Conservation (phyloP, 805 yeast species). For the Schwanniomyces sp. region DNA sequence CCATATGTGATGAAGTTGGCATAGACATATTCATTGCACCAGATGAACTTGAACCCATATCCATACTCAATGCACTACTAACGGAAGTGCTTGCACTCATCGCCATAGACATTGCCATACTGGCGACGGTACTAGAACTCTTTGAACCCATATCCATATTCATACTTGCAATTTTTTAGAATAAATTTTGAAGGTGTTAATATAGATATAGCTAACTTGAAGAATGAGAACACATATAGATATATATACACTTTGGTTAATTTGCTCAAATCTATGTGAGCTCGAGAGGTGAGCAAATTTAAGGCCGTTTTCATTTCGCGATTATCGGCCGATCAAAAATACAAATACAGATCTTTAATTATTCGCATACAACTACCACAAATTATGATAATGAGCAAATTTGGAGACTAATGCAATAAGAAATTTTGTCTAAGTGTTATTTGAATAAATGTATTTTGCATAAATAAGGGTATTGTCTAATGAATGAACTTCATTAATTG, state of each 20-base stretch:
- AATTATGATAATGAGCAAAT: background rate
- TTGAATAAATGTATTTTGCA: background rate
- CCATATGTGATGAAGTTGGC: slow-evolving; percentile 1
- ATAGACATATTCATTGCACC: slow-evolving; percentile 3
- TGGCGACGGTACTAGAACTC: background rate
- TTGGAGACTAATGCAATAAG: background rate
- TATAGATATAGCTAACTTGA: background rate
- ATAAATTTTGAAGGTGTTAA: slow-evolving; percentile 31
- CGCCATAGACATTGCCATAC: slow-evolving; percentile 11
- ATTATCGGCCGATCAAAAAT: background rate
- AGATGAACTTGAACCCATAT: slow-evolving; percentile 7
- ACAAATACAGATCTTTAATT: background rate
- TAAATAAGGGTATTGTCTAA: background rate
- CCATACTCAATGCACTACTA: slow-evolving; percentile 8
- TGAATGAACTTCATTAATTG: background rate
- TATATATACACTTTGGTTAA: slow-evolving; percentile 55
- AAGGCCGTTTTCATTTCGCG: background rate
- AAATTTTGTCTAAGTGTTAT: background rate
- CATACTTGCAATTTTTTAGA: background rate
- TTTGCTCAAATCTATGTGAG: slow-evolving; percentile 17
- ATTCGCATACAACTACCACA: background rate
- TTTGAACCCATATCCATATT: background rate
- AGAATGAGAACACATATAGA: slow-evolving; percentile 44
- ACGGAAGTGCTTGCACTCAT: slow-evolving; percentile 2
- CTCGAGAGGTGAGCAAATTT: background rate